These are phyloP conservation scores for Acacia acuminata DNA, from an alignment of 306 rosid genomes.

Conservation along the genomic window DNA sequence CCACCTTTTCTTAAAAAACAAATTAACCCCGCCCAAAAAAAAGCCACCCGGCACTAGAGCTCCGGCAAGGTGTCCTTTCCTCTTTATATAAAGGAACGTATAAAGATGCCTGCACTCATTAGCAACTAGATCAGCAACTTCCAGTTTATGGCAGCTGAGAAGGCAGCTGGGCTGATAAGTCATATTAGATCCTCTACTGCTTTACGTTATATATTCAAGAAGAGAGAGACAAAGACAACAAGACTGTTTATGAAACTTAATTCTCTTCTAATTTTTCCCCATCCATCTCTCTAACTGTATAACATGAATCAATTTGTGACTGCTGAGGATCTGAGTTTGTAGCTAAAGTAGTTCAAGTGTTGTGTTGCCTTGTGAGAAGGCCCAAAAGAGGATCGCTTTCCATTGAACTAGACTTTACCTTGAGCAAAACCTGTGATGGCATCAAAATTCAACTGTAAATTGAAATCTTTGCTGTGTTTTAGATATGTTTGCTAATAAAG, in stretches of 20 bases:
- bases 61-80: too few relatives aligned
- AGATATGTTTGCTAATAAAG: not conserved
- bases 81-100: not conserved
- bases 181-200: not conserved
- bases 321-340: not conserved
- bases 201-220: not conserved
- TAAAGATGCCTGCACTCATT: not conserved
- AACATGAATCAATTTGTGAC: not conserved
- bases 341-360: not conserved
- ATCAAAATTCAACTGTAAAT: not conserved
- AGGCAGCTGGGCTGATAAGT: not conserved
- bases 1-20: too few relatives aligned
- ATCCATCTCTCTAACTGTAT: not conserved
- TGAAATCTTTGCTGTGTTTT: not conserved
- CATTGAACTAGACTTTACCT: not conserved
- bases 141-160: not conserved
- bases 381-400: not conserved
- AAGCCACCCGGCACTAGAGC: too few relatives aligned
- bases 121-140: not conserved
- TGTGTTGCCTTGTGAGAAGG: not conserved
- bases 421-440: not conserved
- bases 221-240: not conserved
- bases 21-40: too few relatives aligned
- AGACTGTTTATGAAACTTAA: not conserved
- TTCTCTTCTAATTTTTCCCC: not conserved